These are phyloP conservation scores for Filobasidium floriforme DNA, from an alignment of 768 basidiomycete genomes.

Conservation along the genomic window DNA sequence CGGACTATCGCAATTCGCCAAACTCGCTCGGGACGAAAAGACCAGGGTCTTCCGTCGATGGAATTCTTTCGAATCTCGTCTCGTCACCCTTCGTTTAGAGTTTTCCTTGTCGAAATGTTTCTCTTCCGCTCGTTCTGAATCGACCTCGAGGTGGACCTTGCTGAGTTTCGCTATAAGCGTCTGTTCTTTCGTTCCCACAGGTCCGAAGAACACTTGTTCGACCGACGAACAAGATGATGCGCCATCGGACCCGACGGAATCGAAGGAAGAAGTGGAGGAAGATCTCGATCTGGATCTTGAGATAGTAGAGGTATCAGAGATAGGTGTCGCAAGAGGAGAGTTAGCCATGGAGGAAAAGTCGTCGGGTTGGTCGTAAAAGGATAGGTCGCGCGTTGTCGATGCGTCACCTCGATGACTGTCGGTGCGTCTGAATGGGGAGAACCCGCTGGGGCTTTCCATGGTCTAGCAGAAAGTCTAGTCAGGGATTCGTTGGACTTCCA, in stretches of 20 bases:
- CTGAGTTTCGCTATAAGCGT: conserved; percentile 15
- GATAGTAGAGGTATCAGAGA: not conserved
- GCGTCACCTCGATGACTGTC: not conserved
- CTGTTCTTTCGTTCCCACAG: conserved; percentile 12
- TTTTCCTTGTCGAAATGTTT: not conserved
- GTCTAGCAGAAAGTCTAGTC: too few species aligned
- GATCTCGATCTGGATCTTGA: not conserved
- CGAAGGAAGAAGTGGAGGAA: conserved; percentile 5
- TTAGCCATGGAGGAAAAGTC: conserved; percentile 1
- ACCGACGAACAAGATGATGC: conserved; percentile 17
- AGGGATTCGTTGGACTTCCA: too few species aligned
- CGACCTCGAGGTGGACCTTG: not conserved
- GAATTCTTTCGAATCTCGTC: conserved; percentile 22
- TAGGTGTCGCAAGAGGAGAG: not conserved
- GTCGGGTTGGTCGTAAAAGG: conserved; percentile 21
- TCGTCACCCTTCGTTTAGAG: conserved; percentile 11
- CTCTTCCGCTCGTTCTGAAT: not conserved
- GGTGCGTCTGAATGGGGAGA: not conserved
- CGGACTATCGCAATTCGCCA: not conserved
- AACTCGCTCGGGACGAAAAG: conserved; percentile 14
- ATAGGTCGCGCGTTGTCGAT: conserved; percentile 4
- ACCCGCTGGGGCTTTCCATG: not conserved
- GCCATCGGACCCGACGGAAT: conserved; percentile 9
- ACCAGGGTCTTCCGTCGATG: conserved; percentile 21
- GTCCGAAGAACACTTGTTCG: conserved; percentile 20